phyloP scores from a whole-genome alignment of 176 grass and related monocot genomes.

The Microstegium vimineum region DNA sequence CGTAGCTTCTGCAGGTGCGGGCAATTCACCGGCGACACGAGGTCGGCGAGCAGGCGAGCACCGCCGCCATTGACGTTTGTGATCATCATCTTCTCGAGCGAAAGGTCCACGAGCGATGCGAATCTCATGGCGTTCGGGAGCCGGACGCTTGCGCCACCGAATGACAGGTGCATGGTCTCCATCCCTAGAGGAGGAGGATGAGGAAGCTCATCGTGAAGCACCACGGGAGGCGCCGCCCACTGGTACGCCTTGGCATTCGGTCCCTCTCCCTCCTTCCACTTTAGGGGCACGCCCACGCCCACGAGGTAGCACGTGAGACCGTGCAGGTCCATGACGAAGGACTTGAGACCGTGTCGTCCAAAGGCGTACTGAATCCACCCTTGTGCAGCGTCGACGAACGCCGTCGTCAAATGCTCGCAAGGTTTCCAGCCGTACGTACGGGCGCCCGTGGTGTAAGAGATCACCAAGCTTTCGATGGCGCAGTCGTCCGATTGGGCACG shows the following conservation, averaged over 20 bases:
- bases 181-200: neutral
- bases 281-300: neutral
- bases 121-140: neutral
- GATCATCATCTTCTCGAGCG: neutral
- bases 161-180: neutral
- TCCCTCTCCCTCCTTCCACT: no score
- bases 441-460: neutral
- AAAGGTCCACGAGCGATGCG: neutral
- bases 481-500: neutral
- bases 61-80: neutral
- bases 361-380: neutral
- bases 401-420: neutral
- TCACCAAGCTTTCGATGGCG: neutral
- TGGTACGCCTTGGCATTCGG: neutral
- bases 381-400: neutral
- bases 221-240: no score
- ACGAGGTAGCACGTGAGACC: neutral
- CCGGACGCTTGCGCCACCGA: neutral
- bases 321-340: neutral
- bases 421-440: no score
- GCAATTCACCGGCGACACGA: neutral
- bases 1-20: neutral
- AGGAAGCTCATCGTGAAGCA: neutral
- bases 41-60: neutral
- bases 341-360: neutral